Evolutionary conservation across 2,329 filamentous ascomycete species (phyloP).

Genomic region (Zymoseptoria brevis): DNA sequence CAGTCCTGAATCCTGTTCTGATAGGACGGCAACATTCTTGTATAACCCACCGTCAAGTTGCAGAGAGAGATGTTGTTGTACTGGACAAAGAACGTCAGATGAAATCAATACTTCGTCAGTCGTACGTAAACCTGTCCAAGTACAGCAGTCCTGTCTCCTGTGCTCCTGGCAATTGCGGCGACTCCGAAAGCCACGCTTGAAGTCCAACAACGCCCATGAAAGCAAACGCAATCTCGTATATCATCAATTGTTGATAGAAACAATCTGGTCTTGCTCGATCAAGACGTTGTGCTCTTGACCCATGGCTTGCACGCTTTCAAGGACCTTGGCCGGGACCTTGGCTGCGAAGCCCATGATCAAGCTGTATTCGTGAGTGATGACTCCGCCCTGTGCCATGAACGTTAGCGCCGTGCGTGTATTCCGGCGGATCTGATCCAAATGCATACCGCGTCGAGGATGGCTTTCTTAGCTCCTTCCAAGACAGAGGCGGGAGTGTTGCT

Average conservation of each 20-base stretch:
- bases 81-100: no score
- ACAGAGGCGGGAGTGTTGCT: conserved; percentile 56
- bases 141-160: neutral
- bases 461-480: conserved; percentile 60
- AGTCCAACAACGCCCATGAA: neutral
- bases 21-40: no score
- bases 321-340: conserved; percentile 59
- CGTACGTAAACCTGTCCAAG: neutral
- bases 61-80: no score
- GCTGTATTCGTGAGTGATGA: conserved; percentile 51
- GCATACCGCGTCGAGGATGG: conserved; percentile 22
- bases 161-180: neutral
- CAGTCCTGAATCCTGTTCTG: no score
- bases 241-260: conserved; percentile 30
- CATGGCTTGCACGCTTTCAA: conserved; percentile 59
- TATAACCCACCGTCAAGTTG: no score
- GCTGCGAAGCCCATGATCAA: conserved; percentile 33
- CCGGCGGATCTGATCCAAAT: no score
- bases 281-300: conserved; percentile 53
- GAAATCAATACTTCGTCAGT: neutral
- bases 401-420: conserved; percentile 8
- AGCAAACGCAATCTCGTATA: neutral
- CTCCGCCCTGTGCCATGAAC: conserved; percentile 46
- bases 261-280: conserved; percentile 70
- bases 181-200: neutral